Conservation (phyloP, 2,329 filamentous ascomycete genomes). For the Cladosporium austrohemisphaericum region DNA sequence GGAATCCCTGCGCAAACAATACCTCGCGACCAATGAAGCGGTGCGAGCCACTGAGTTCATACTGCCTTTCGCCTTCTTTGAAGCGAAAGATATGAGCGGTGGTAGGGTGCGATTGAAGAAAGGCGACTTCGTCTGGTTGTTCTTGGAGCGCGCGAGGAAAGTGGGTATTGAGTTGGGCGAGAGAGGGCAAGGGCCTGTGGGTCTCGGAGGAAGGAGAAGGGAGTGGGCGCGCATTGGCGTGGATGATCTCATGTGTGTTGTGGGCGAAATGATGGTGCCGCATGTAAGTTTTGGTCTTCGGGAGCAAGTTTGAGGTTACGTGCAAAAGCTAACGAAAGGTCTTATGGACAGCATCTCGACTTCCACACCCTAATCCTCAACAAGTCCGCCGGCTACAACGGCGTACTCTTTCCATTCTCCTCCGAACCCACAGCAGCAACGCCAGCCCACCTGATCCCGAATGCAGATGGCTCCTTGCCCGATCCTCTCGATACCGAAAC, state of each 20-base stretch:
- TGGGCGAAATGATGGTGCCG: conserved; percentile 86
- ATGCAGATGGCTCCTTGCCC: conserved; percentile 18
- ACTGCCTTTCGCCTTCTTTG: conserved; percentile 95
- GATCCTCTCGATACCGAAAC: neutral
- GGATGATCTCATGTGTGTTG: conserved; percentile 90
- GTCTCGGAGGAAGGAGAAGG: conserved; percentile 56
- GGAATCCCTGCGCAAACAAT: conserved; percentile 73
- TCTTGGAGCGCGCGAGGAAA: conserved; percentile 86
- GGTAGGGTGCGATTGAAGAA: conserved; percentile 85
- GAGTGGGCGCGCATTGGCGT: conserved; percentile 94
- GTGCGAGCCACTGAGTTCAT: conserved; percentile 86
- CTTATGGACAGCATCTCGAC: conserved; percentile 73
- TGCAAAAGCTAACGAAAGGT: conserved; percentile 20
- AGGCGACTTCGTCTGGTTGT: conserved; percentile 88
- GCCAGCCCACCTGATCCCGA: conserved; percentile 25
- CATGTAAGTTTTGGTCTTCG: conserved; percentile 63
- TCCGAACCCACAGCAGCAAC: conserved; percentile 45
- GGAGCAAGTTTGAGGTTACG: neutral
- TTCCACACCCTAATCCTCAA: conserved; percentile 97
- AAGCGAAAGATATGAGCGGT: conserved; percentile 83
- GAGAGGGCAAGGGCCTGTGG: conserved; percentile 46
- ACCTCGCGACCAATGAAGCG: conserved; percentile 74
- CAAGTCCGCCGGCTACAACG: conserved; percentile 69
- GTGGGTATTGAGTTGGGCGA: conserved; percentile 79
- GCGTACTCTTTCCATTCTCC: conserved; percentile 74